A percentile compares a stretch with the other conserved stretches of the same genome.
These are phyloP conservation scores for Suillus alpinus DNA, from an alignment of 768 basidiomycete genomes.

Conservation along the genomic window DNA sequence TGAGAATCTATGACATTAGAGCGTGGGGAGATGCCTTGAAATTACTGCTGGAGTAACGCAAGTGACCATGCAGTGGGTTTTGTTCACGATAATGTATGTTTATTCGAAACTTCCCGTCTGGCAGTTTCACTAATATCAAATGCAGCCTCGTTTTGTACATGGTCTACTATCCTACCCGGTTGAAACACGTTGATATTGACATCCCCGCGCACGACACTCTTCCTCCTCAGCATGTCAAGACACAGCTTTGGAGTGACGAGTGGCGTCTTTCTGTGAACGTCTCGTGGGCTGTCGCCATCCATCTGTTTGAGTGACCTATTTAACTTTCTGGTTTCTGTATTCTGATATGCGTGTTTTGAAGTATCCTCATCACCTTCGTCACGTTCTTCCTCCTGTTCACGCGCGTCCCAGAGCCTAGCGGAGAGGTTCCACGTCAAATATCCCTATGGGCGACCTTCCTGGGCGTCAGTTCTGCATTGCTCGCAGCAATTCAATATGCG, in stretches of 20 bases:
- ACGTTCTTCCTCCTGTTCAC: constrained; percentile 62
- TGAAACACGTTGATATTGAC: constrained; percentile 61
- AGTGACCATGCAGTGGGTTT: constrained; percentile 77
- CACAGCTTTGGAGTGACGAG: constrained; percentile 52
- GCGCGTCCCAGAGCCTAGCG: constrained; percentile 35
- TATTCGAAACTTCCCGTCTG: not conserved
- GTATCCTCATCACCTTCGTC: constrained; percentile 53
- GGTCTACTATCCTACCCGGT: constrained; percentile 83
- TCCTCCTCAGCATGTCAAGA: constrained; percentile 42
- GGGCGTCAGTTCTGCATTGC: constrained; percentile 73
- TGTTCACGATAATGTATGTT: constrained; percentile 81
- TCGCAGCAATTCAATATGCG: constrained; percentile 83
- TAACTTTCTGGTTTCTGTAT: not conserved
- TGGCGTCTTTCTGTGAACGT: constrained; percentile 81
- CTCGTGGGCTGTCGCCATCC: constrained; percentile 65
- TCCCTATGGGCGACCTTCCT: constrained; percentile 81
- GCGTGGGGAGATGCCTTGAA: constrained; percentile 69
- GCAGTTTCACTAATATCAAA: not conserved
- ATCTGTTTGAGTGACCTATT: constrained; percentile 57
- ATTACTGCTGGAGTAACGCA: constrained; percentile 81
- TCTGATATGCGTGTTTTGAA: constrained; percentile 21
- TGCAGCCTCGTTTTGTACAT: constrained; percentile 87
- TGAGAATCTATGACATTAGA: constrained; percentile 37
- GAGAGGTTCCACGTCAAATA: constrained; percentile 34
- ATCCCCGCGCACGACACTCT: constrained; percentile 41